phyloP scores from a whole-genome alignment of 768 basidiomycete species.

The Boletus rubropictus region DNA sequence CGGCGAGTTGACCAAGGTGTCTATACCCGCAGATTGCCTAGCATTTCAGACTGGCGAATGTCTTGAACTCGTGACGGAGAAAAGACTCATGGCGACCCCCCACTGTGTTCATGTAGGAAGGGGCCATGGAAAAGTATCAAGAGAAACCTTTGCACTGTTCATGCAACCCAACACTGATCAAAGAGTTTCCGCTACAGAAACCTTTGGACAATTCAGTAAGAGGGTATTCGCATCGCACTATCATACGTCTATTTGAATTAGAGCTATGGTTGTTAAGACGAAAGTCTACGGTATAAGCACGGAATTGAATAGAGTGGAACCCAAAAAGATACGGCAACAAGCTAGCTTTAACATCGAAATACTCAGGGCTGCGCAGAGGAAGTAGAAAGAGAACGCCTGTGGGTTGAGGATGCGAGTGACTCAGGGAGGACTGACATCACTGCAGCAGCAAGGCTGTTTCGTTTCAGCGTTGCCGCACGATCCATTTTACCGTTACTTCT shows the following conservation, averaged over 20 bases:
- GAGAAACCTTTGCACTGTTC: slow-evolving; percentile 88
- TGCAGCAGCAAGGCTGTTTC: slow-evolving; percentile 58
- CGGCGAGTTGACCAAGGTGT: slow-evolving; percentile 71
- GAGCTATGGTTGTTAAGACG: slow-evolving; percentile 7
- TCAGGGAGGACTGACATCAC: slow-evolving; percentile 59
- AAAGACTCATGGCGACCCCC: slow-evolving; percentile 82
- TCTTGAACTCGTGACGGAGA: slow-evolving; percentile 80
- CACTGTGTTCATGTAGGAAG: slow-evolving; percentile 84
- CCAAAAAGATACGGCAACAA: background rate
- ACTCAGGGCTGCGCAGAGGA: slow-evolving; percentile 24
- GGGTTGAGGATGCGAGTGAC: slow-evolving; percentile 39
- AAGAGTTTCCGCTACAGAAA: slow-evolving; percentile 59
- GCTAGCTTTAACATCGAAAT: background rate
- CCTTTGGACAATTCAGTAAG: slow-evolving; percentile 89
- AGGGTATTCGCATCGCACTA: slow-evolving; percentile 62
- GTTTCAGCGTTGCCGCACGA: slow-evolving; percentile 41
- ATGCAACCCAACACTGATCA: slow-evolving; percentile 86
- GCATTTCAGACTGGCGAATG: slow-evolving; percentile 99
- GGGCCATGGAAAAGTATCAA: slow-evolving; percentile 47
- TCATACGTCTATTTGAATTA: slow-evolving; percentile 18
- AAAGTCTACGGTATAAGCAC: slow-evolving; percentile 3
- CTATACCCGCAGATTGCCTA: slow-evolving; percentile 77
- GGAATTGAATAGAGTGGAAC: background rate
- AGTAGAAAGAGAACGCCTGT: slow-evolving; percentile 36
- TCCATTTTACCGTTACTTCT: slow-evolving; percentile 35